Evolutionary conservation across 106 monocot genomes (phyloP).

Genomic region (Agapanthus africanus): DNA sequence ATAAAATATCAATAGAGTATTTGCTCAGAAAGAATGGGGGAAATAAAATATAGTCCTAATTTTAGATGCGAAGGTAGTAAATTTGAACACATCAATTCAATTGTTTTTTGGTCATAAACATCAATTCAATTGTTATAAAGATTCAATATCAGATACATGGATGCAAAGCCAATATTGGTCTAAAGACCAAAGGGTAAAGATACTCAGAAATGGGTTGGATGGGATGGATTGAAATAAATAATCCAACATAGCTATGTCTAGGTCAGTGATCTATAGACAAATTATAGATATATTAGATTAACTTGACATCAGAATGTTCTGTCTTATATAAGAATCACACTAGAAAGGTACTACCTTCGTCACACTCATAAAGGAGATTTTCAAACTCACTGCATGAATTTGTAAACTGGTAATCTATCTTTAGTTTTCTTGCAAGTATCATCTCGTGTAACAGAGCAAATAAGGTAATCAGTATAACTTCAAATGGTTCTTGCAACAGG

Average conservation of each 20-base stretch:
- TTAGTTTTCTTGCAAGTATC: constrained; percentile 24
- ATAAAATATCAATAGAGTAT: not conserved
- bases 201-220: not conserved
- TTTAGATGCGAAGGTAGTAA: too few relatives aligned
- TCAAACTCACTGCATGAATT: not conserved
- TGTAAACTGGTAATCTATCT: constrained; percentile 30
- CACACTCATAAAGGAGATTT: not conserved
- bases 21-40: not conserved
- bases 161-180: not conserved
- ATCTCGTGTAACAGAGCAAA: too few relatives aligned
- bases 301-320: not conserved
- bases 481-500: constrained; percentile 11
- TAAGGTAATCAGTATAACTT: too few relatives aligned
- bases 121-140: not conserved
- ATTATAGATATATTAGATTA: not conserved
- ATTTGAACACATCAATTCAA: too few relatives aligned
- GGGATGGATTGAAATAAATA: not conserved
- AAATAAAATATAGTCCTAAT: not conserved
- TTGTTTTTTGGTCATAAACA: too few relatives aligned
- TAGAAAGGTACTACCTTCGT: not conserved
- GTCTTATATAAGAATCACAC: not conserved
- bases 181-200: not conserved
- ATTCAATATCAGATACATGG: not conserved
- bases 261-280: not conserved
- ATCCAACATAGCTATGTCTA: not conserved